Conservation (phyloP, 2,329 filamentous ascomycete species). For the Colletotrichum sublineola region DNA sequence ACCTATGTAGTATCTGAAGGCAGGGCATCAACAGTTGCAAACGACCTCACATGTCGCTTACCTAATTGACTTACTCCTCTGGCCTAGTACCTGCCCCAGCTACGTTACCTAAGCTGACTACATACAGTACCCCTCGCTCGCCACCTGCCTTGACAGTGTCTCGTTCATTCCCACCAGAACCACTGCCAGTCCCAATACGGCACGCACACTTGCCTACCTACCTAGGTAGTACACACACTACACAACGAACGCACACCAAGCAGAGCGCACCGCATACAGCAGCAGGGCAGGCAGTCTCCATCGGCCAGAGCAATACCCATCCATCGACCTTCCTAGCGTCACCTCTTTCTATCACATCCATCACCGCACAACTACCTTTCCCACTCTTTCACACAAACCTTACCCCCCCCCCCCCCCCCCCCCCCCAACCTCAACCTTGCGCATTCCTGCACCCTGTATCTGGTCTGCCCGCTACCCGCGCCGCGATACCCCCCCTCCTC, state of each 20-base stretch:
- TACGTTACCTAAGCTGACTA: not conserved
- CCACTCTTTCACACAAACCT: constrained; percentile 1
- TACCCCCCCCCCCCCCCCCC: not conserved
- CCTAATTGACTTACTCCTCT: not conserved
- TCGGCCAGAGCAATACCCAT: constrained; percentile 5
- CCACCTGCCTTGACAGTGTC: not conserved
- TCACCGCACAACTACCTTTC: constrained; percentile 9
- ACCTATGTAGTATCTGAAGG: not conserved
- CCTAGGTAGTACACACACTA: not conserved
- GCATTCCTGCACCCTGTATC: constrained; percentile 20
- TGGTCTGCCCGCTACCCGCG: constrained; percentile 21
- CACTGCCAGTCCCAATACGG: not conserved
- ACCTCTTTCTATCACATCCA: constrained; percentile 22
- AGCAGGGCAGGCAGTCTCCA: constrained; percentile 3
- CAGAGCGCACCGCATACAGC: not conserved
- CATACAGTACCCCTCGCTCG: not conserved
- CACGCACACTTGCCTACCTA: not conserved
- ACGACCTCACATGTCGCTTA: not conserved
- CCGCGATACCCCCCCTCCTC: constrained; percentile 18
- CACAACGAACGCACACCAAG: not conserved
- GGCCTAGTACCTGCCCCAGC: not conserved
- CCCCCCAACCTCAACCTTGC: constrained; percentile 21
- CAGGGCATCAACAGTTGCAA: not conserved
- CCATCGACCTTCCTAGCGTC: constrained; percentile 18
- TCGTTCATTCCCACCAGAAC: not conserved